A percentile compares a stretch with the other conserved stretches of the same genome.
phyloP scores from a whole-genome alignment of 768 basidiomycete genomes.

The Hortiboletus flavorubellus region DNA sequence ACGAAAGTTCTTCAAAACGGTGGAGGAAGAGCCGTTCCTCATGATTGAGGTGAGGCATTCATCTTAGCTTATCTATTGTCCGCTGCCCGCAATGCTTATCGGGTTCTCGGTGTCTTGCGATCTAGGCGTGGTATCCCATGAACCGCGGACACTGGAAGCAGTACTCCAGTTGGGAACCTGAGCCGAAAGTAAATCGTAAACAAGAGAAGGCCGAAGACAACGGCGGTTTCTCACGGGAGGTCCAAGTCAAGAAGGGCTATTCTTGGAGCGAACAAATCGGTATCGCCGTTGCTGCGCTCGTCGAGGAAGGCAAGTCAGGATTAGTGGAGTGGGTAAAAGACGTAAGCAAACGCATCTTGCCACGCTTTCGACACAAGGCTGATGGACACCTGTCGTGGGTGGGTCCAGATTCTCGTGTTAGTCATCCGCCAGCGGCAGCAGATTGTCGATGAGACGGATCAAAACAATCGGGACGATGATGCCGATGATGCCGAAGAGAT shows the following conservation, averaged over 20 bases:
- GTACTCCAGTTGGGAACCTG: slow-evolving; percentile 73
- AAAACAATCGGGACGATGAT: slow-evolving; percentile 37
- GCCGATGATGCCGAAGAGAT: slow-evolving; percentile 35
- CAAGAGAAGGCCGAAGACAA: slow-evolving; percentile 32
- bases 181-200: slow-evolving; percentile 38
- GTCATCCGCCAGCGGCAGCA: slow-evolving; percentile 58
- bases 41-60: slow-evolving; percentile 72
- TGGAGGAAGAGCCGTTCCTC: slow-evolving; percentile 80
- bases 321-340: slow-evolving; percentile 80
- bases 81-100: slow-evolving; percentile 21
- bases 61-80: slow-evolving; percentile 23
- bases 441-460: slow-evolving; percentile 61
- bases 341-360: slow-evolving; percentile 45
- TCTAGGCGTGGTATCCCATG: slow-evolving; percentile 85
- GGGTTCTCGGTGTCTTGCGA: slow-evolving; percentile 1
- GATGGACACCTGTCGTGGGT: slow-evolving; percentile 7
- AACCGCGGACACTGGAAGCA: slow-evolving; percentile 85
- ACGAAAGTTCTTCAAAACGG: slow-evolving; percentile 91
- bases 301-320: slow-evolving; percentile 58
- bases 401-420: slow-evolving; percentile 53
- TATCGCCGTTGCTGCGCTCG: slow-evolving; percentile 72
- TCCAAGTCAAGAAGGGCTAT: slow-evolving; percentile 83
- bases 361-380: slow-evolving; percentile 22
- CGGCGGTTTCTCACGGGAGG: slow-evolving; percentile 55
- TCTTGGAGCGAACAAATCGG: slow-evolving; percentile 89